Evolutionary conservation across 1,284 basidiomycete genomes (phyloP).

Genomic region (Cryptococcus hybrid): DNA sequence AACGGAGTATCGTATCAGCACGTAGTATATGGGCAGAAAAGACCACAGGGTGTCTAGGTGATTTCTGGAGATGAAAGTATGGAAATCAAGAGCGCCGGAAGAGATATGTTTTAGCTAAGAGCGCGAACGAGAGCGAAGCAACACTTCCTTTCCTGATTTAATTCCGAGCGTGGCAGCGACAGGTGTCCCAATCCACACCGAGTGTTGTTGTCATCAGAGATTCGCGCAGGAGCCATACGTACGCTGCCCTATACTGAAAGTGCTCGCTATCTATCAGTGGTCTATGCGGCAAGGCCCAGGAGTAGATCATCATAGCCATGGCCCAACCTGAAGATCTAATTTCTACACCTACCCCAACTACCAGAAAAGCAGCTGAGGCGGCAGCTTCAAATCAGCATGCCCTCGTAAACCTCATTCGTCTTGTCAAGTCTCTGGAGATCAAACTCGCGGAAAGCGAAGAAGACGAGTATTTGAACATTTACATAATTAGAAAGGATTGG

Average conservation of each 20-base stretch:
- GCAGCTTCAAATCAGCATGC: slow-evolving; percentile 38
- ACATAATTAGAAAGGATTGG: slow-evolving; percentile 40
- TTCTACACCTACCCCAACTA: slow-evolving; percentile 23
- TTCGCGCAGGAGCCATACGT: too few relatives aligned
- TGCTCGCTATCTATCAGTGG: too few relatives aligned
- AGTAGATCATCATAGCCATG: too few relatives aligned
- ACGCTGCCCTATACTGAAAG: too few relatives aligned
- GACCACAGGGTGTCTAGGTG: neutral
- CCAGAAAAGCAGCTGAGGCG: slow-evolving; percentile 22
- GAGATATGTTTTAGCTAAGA: neutral
- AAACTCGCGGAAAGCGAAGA: slow-evolving; percentile 18
- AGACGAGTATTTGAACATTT: slow-evolving; percentile 12
- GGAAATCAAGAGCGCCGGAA: neutral
- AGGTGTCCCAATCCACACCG: neutral
- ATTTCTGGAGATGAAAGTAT: neutral
- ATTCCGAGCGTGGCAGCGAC: slow-evolving; percentile 2
- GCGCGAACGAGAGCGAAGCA: too few relatives aligned
- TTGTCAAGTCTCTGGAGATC: slow-evolving; percentile 36
- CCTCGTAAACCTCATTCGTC: slow-evolving; percentile 42
- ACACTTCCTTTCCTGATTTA: neutral
- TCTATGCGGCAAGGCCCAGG: too few relatives aligned
- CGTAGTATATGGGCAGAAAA: neutral
- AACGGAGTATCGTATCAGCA: neutral
- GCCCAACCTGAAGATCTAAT: too few relatives aligned
- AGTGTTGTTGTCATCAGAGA: too few relatives aligned